Base-by-base conservation (phyloP, 2,329 filamentous ascomycete genomes). In the Ophiostoma sp. region DNA sequence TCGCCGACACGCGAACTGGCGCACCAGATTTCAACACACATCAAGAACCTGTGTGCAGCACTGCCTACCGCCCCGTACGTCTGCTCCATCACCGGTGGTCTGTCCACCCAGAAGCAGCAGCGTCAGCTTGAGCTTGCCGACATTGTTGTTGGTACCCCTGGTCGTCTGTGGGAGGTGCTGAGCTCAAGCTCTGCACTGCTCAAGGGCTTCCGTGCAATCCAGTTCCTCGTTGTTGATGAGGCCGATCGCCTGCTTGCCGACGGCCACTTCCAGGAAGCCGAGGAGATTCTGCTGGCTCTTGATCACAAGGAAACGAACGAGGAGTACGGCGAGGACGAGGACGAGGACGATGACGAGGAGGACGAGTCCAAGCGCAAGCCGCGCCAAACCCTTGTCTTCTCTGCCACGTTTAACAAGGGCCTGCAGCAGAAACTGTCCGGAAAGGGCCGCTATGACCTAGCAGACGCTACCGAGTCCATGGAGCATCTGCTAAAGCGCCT, bases 81-180 rank as follows among this genome's bases (percentile, higher is more conserved):
- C n/a, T 93, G 91, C 66, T 92, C 94, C 0, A 84, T 99, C 6
- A 99, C 94, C 0, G 95, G 95, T 73, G 95, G 95, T 55, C 79
- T 99, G 44, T 96, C 95, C 2, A 85, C 97, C n/a, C 89, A 95
- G 72, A 99, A 99, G 79, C 95, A 99, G 76, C 90, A 96, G 75
- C 86, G 95, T 64, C 87, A 94, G 74, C 79, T 99, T 38, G 85
- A 88, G 64, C 88, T 88, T 74, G 94, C 94, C 2, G 93, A 99
- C 74, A 91, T 99, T 65, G 87, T 99, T n/a, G 86, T 99, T 68
- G 94, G 89, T 66, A 97, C 95, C 0, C 95, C 95, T 0, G 95
- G 95, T 38, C 87, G 95, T 70, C 78, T 98, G 63, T 99, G 95
- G 95, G 95, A 99, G 76, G 88, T 99, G 5, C 86, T 98, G 69